These are phyloP conservation scores for Hirsutella minnesotensis DNA, from an alignment of 2,329 filamentous ascomycete species.

Conservation along the genomic window DNA sequence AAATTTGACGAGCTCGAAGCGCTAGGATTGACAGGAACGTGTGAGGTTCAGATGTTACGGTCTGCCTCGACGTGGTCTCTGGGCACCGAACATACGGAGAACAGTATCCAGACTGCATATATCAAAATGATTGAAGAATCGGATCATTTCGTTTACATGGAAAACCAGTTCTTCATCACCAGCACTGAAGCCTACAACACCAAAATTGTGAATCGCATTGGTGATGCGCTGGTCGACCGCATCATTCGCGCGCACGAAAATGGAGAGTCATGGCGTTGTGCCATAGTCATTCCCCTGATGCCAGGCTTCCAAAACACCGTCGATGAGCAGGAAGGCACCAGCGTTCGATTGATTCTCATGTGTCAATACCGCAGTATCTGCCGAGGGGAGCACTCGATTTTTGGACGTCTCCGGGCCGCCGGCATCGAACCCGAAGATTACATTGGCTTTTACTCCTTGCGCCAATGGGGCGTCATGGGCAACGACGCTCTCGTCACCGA, in stretches of 20 bases:
- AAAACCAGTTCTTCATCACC: constrained; percentile 97
- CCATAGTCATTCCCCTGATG: constrained; percentile 87
- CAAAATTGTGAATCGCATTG: constrained; percentile 84
- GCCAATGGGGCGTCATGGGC: constrained; percentile 86
- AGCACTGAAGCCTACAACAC: constrained; percentile 81
- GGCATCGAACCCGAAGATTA: constrained; percentile 91
- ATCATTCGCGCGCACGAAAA: constrained; percentile 76
- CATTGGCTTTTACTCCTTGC: constrained; percentile 86
- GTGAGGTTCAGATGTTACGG: constrained; percentile 89
- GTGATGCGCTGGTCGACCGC: constrained; percentile 85
- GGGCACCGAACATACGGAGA: constrained; percentile 76
- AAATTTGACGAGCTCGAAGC: constrained; percentile 74
- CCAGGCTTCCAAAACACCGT: constrained; percentile 98
- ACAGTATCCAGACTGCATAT: constrained; percentile 94
- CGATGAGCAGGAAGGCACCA: constrained; percentile 85
- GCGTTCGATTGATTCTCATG: constrained; percentile 89
- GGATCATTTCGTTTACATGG: constrained; percentile 95
- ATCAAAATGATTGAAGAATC: constrained; percentile 89
- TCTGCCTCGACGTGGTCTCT: constrained; percentile 88
- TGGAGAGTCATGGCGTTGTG: constrained; percentile 79
- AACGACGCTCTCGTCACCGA: constrained; percentile 80
- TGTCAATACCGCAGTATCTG: constrained; percentile 96
- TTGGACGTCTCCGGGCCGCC: constrained; percentile 65
- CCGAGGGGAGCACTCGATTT: constrained; percentile 83
- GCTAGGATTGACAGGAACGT: constrained; percentile 83